Base-by-base conservation (phyloP, 148 eudicot genomes). In the Vaccinium corymbosum region DNA sequence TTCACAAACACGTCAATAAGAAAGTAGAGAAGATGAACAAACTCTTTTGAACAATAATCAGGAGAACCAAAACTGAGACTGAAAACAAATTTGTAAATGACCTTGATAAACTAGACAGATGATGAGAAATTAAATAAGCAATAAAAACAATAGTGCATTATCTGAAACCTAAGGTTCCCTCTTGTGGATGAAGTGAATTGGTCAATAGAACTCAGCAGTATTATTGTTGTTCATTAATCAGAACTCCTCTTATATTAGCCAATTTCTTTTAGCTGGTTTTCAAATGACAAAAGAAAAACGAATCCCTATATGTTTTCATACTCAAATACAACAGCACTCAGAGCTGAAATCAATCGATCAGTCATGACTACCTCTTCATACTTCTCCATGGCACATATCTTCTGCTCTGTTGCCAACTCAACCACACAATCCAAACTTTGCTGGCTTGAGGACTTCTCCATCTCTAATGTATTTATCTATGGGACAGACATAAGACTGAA, bases 391-490 rank as follows among this genome's bases (percentile, higher is more conserved):
- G 93, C 93, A 59, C 81, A 86, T 71, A 89, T 57, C 80, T 87
- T 92, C 80, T 92, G 92, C 87, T 91, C 88, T 83, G 89, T 90
- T 70, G 92, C 93, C 56, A 91, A 79, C 86, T 90, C 92, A 87
- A 89, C 88, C 80, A 89, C 80, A 86, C 84, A 79, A 80, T 92
- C 90, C 84, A 91, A 85, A 42, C 91, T 91, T 87, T 85, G 90
- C 61, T 87, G 90, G 88, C 91, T 90, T 83, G 94, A 92, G 82
- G 87, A 88, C 83, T 90, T 93, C 87, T 96, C 98, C 88, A 85
- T 75, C 91, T 96, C 95, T 59, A 93, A 85, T 85, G 83, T 87
- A 51, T 85, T 87, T 79, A 94, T 91, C 98, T 96, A 83, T 70
- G 78, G 64, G 48, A 79, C 17, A 75, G 82, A 85, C 56, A 80